Evolutionary conservation across 495 filamentous ascomycete genomes (phyloP).

Genomic region (Cudoniella acicularis): DNA sequence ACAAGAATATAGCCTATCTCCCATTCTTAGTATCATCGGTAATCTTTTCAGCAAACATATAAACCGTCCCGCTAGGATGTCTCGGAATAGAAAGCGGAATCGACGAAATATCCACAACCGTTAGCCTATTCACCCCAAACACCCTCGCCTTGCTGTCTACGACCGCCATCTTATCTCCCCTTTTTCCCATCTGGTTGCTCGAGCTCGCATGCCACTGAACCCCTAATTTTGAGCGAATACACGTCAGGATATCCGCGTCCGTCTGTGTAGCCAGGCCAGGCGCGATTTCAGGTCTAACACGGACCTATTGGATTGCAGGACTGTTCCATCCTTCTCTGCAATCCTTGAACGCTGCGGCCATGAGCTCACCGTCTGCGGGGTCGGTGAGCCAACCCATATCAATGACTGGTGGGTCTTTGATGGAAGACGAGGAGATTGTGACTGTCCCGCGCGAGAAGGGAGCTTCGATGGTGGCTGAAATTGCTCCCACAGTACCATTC

Average conservation of each 20-base stretch:
- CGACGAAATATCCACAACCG: slow-evolving; percentile 57
- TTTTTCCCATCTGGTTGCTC: too few species aligned
- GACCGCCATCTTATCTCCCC: slow-evolving; percentile 41
- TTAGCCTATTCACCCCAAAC: slow-evolving; percentile 43
- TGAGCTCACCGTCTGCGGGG: slow-evolving; percentile 48
- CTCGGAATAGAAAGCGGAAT: slow-evolving; percentile 55
- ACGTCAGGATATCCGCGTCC: slow-evolving; percentile 49
- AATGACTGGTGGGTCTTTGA: slow-evolving; percentile 46
- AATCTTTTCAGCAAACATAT: too few species aligned
- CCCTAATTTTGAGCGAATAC: slow-evolving; percentile 36
- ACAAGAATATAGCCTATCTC: too few species aligned
- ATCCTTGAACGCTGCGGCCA: slow-evolving; percentile 51
- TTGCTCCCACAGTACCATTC: slow-evolving; percentile 23
- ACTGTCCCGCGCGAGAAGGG: slow-evolving; percentile 54
- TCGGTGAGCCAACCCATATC: slow-evolving; percentile 51
- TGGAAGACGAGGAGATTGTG: slow-evolving; percentile 42
- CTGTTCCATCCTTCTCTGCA: slow-evolving; percentile 39
- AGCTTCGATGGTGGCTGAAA: slow-evolving; percentile 35
- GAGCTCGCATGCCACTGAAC: too few species aligned
- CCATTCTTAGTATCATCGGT: too few species aligned
- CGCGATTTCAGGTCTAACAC: slow-evolving; percentile 41
- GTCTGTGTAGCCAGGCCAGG: slow-evolving; percentile 44
- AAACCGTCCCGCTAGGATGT: slow-evolving; percentile 46
- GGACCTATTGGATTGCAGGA: slow-evolving; percentile 31
- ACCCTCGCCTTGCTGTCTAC: slow-evolving; percentile 48